phyloP scores from a whole-genome alignment of 257 asterid species.

The Osmanthus fragrans region DNA sequence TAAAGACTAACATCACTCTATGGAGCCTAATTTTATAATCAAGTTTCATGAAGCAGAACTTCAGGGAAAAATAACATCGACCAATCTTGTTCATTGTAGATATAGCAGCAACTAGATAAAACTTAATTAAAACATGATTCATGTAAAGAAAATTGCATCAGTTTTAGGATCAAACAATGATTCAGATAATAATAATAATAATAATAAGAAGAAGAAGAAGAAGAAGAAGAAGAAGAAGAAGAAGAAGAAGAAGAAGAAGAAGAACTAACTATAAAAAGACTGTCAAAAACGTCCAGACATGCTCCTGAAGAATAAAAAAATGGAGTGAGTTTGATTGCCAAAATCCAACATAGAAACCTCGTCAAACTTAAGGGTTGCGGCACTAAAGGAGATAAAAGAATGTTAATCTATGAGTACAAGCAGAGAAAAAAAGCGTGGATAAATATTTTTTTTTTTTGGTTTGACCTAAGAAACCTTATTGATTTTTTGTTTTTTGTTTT shows the following conservation, averaged over 20 bases:
- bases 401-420: constrained; percentile 44
- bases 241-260: not conserved
- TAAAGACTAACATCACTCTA: no score
- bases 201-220: constrained; percentile 6
- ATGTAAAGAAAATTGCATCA: not conserved
- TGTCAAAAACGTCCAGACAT: constrained; percentile 35
- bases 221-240: not conserved
- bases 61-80: no score
- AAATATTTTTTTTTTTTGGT: constrained; percentile 43
- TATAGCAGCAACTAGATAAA: not conserved
- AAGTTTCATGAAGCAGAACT: not conserved
- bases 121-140: not conserved
- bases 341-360: constrained; percentile 48
- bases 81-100: not conserved
- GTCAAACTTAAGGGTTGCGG: constrained; percentile 47
- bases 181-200: no score
- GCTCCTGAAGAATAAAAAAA: constrained; percentile 25
- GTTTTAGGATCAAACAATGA: not conserved
- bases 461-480: not conserved
- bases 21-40: no score
- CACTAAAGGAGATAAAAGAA: constrained; percentile 36
- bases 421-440: constrained; percentile 37
- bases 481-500: not conserved
- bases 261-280: constrained; percentile 41
- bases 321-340: constrained; percentile 35